Evolutionary conservation across 352 stramenopile genomes (phyloP).

Genomic region (Globisporangium alternatum): DNA sequence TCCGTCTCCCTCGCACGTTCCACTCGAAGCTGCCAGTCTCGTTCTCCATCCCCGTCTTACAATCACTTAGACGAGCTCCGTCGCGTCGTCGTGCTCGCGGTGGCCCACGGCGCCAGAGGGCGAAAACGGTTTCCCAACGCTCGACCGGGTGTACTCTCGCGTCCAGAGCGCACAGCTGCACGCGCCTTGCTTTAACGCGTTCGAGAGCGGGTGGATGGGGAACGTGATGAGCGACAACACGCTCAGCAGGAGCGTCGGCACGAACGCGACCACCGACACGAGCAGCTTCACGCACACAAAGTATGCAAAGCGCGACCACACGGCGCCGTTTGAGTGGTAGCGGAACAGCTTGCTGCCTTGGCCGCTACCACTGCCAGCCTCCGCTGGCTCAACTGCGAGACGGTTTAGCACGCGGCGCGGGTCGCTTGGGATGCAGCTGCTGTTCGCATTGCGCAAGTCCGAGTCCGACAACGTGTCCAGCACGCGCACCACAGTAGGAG

Average conservation of each 20-base stretch:
- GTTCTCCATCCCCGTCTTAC: neutral
- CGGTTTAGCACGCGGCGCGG: conserved; percentile 56
- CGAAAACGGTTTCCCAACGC: conserved; percentile 47
- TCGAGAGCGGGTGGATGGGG: conserved; percentile 50
- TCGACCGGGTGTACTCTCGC: conserved; percentile 62
- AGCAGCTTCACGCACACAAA: conserved; percentile 63
- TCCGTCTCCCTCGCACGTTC: no score
- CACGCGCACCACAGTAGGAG: conserved; percentile 43
- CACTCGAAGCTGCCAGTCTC: neutral
- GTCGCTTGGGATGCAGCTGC: conserved; percentile 45
- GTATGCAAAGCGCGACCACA: conserved; percentile 73
- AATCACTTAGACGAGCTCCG: conserved; percentile 32
- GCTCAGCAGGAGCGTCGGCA: conserved; percentile 51
- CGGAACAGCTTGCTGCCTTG: conserved; percentile 44
- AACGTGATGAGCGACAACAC: conserved; percentile 53
- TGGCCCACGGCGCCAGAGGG: conserved; percentile 3
- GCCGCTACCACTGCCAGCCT: neutral
- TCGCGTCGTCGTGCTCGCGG: conserved; percentile 24
- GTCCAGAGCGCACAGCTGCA: conserved; percentile 57
- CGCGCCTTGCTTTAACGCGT: conserved; percentile 32
- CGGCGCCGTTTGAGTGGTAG: conserved; percentile 51
- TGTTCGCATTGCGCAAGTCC: conserved; percentile 76
- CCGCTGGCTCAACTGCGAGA: conserved; percentile 29
- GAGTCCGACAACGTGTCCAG: conserved; percentile 73
- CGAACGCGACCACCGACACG: conserved; percentile 52